Conservation (phyloP, 2,329 filamentous ascomycete genomes). For the Balansia obtecta region DNA sequence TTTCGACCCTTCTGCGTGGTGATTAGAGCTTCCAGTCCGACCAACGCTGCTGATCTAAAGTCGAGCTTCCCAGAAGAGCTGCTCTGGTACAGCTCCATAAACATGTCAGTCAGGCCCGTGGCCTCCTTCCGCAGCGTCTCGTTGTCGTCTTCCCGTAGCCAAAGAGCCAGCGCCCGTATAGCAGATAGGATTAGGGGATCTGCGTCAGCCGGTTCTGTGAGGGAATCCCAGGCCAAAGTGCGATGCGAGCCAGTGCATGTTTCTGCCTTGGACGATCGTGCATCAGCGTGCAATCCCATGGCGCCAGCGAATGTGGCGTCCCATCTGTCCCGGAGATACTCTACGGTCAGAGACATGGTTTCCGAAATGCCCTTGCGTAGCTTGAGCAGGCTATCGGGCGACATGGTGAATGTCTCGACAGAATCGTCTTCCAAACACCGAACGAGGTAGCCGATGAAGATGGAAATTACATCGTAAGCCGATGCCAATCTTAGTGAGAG, state of each 20-base stretch:
- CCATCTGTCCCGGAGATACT: conserved; percentile 59
- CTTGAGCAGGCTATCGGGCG: conserved; percentile 48
- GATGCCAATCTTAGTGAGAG: conserved; percentile 43
- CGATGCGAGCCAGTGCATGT: conserved; percentile 31
- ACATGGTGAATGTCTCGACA: conserved; percentile 29
- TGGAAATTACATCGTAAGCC: conserved; percentile 49
- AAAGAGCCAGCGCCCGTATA: conserved; percentile 45
- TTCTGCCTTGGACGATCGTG: conserved; percentile 31
- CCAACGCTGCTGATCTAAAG: conserved; percentile 43
- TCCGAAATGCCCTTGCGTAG: conserved; percentile 49
- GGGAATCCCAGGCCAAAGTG: conserved; percentile 47
- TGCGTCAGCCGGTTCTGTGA: conserved; percentile 30
- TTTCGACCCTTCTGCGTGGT: conserved; percentile 33
- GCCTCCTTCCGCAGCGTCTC: conserved; percentile 43
- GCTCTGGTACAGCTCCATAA: conserved; percentile 46
- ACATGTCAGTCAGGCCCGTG: conserved; percentile 48
- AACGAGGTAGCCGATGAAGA: conserved; percentile 47
- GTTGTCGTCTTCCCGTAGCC: conserved; percentile 59
- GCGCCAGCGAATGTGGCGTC: conserved; percentile 52
- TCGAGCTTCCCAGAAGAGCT: conserved; percentile 28
- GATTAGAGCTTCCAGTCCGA: conserved; percentile 47
- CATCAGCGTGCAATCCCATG: conserved; percentile 46
- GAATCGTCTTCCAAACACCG: conserved; percentile 38
- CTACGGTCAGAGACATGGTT: conserved; percentile 48
- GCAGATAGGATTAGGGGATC: conserved; percentile 50